Evolutionary conservation across 2,329 filamentous ascomycete species (phyloP), one percentile per base, ranked within the genome.

Genomic region (Lachnellula occidentalis): DNA sequence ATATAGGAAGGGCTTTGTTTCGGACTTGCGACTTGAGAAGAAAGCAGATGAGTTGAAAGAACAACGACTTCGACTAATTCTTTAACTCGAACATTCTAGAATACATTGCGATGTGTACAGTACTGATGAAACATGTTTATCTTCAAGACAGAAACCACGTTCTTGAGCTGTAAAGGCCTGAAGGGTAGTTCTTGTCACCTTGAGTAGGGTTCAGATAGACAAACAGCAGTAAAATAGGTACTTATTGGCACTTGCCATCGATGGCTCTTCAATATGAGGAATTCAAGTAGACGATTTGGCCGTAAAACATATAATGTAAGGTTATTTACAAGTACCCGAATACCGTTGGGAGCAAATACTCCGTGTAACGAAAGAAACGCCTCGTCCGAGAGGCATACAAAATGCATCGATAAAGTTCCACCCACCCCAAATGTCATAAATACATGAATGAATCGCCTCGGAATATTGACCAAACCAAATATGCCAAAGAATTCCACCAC

Each of bases 391-490:
- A 47, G 27, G 37, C 41, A 37, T 7, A 31, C n/a, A 8, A 34
- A 36, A 36, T 21, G 31, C 27, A 24, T 12, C 24, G 21, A 31
- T 12, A 39, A 5, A 47, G 17, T 8, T 3, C 43, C 42, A 22
- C 12, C 34, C 50, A 21, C 11, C 19, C 34, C 41, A 51, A 34
- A 50, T 24, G 37, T 53, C 50, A 48, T 53, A 53, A 53, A 53
- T 31, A 48, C 43, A 53, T 47, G 19, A 51, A 51, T 21, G n/a
- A 15, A 9, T 42, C 21, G 48, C 48, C 31, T 27, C 36, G 27
- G 24, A 36, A 31, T 17, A 34, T 19, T 24, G 22, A 17, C n/a
- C n/a, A n/a, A 21, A 9, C 6, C n/a, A n/a, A 27, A 17, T 27
- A 22, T 24, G 34, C 48, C 34, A 48, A 19, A n/a, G 41, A 17